Base-by-base conservation (phyloP, 371 early-diverging fungal genomes). In the Choanephora cucurbitarum region DNA sequence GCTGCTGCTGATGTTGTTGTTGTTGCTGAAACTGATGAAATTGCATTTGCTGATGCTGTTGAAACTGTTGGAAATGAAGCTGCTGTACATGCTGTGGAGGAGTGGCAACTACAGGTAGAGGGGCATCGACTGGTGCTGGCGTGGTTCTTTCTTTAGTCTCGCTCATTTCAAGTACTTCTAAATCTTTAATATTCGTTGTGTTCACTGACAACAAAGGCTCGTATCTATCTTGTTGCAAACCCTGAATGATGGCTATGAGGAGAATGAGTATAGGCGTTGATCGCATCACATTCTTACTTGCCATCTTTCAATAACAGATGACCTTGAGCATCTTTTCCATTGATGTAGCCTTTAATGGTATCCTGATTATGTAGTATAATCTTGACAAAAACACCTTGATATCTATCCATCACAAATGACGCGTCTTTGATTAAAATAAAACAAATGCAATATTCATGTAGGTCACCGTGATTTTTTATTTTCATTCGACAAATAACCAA, bases 371-470 rank as follows among this genome's bases (percentile, higher is more conserved):
- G 21, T 4, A 67, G 46, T 18, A 41, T 39, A n/a, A 67, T 41
- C 34, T 49, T 32, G 19, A 67, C 63, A 42, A 42, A 52, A 14
- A 54, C 39, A 10, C 63, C 68, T 34, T 42, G 28, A 34, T 62
- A 67, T 50, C 50, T 50, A 23, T 62, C 57, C 68, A 67, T 67
- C 68, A 67, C 62, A 42, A 19, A 34, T 17, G 21, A 56, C 40
- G 50, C 37, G 41, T 50, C 6, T n/a, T 19, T 15, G 19, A 37
- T 3, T 18, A 37, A 24, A 37, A 37, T 37, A 37, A 34, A 49
- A 13, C 6, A 49, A 49, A 49, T n/a, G n/a, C n/a, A n/a, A n/a
- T n/a, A n/a, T n/a, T n/a, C n/a, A n/a, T n/a, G n/a, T n/a, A n/a
- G n/a, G n/a, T n/a, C n/a, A n/a, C n/a, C n/a, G n/a, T n/a, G n/a